These are phyloP conservation scores for Kluyveromyces sp. DNA, from an alignment of 1,139 yeast species.

Conservation along the genomic window DNA sequence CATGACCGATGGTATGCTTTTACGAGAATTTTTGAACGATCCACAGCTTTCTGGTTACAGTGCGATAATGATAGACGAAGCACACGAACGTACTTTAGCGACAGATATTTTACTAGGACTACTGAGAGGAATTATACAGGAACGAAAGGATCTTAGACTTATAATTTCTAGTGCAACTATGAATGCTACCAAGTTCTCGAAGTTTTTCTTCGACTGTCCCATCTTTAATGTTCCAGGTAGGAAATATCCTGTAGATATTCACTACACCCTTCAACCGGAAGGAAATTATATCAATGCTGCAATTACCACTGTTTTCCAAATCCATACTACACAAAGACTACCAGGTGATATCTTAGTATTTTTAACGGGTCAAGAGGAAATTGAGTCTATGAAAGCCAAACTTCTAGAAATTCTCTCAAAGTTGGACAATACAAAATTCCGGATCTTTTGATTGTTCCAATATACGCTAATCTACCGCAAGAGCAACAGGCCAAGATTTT, in stretches of 20 bases:
- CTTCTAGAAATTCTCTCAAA: constrained; percentile 56
- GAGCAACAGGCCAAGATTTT: constrained; percentile 76
- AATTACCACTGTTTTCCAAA: constrained; percentile 70
- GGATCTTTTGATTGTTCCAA: constrained; percentile 62
- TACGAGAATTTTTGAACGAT: constrained; percentile 76
- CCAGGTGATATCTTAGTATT: constrained; percentile 88
- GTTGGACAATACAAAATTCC: constrained; percentile 57
- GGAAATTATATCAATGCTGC: constrained; percentile 88
- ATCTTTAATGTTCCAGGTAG: constrained; percentile 86
- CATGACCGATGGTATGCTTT: constrained; percentile 87
- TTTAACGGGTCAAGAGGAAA: constrained; percentile 91
- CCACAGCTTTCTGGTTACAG: constrained; percentile 63
- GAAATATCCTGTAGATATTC: constrained; percentile 79
- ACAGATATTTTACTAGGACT: constrained; percentile 85
- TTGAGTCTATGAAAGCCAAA: constrained; percentile 71
- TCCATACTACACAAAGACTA: constrained; percentile 60
- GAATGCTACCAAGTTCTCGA: constrained; percentile 78
- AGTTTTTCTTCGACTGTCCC: constrained; percentile 75
- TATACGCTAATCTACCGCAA: constrained; percentile 86
- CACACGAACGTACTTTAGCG: constrained; percentile 90
- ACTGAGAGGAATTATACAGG: constrained; percentile 55
- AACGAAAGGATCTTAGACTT: constrained; percentile 61
- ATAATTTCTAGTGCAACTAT: constrained; percentile 91
- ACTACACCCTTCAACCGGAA: constrained; percentile 80
- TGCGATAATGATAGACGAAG: constrained; percentile 91